A percentile compares a stretch with the other conserved stretches of the same genome.
Evolutionary conservation across 108 stramenopile species (phyloP).

Genomic region (Pseudonitzschia multiseries): DNA sequence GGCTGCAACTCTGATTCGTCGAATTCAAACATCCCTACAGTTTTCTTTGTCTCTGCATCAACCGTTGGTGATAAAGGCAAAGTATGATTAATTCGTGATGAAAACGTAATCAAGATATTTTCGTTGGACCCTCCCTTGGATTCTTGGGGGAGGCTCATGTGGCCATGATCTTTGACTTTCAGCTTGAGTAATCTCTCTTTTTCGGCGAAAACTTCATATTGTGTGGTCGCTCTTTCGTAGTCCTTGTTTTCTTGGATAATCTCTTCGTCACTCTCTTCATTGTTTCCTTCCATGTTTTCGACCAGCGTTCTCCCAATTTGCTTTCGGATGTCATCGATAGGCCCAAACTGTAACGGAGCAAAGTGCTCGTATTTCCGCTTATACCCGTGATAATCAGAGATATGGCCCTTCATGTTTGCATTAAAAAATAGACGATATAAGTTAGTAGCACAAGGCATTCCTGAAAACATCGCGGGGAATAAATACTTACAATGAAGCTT

Average conservation of each 20-base stretch:
- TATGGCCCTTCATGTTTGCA: conserved; percentile 15
- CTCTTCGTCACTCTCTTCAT: conserved; percentile 9
- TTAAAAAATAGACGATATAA: not conserved
- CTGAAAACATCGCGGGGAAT: not conserved
- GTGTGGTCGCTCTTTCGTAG: not conserved
- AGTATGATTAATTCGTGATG: not conserved
- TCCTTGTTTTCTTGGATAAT: conserved; percentile 9
- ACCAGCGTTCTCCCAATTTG: conserved; percentile 21
- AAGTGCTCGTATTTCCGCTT: conserved; percentile 30
- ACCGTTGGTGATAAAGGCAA: not conserved
- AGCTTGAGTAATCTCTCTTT: not conserved
- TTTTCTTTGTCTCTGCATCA: not conserved
- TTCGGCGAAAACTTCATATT: not conserved
- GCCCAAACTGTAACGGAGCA: conserved; percentile 20
- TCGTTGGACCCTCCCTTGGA: not conserved
- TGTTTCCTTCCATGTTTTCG: not conserved
- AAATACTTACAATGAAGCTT: not conserved
- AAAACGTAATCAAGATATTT: not conserved
- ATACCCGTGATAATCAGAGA: conserved; percentile 33
- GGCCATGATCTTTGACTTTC: not conserved
- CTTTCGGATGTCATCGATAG: conserved; percentile 6
- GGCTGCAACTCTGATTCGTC: conserved; percentile 11
- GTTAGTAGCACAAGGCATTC: not conserved
- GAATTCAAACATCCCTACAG: not conserved
- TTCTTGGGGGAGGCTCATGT: not conserved